Percentiles rank a stretch among this genome's conserved stretches.
phyloP scores from a whole-genome alignment of 345 rosid genomes.

The Laguncularia racemosa region DNA sequence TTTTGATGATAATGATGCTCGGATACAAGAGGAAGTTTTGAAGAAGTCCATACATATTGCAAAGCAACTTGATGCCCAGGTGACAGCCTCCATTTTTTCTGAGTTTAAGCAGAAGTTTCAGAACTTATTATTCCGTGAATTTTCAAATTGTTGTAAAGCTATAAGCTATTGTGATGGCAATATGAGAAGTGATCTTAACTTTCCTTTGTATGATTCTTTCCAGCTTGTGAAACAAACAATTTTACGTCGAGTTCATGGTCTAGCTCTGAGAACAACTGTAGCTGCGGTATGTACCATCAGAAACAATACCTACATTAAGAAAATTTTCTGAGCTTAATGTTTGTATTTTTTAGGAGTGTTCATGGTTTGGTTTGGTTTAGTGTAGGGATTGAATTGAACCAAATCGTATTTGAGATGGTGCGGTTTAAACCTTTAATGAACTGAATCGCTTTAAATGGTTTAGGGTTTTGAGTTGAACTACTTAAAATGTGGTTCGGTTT shows the following conservation, averaged over 20 bases:
- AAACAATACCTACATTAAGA: too few species aligned
- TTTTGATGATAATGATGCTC: constrained; percentile 91
- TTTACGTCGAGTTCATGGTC: constrained; percentile 91
- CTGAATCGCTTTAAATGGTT: too few species aligned
- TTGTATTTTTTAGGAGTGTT: too few species aligned
- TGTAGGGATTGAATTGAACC: too few species aligned
- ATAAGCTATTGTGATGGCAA: neutral
- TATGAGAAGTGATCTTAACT: too few species aligned
- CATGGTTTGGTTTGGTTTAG: too few species aligned
- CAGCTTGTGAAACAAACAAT: constrained; percentile 89
- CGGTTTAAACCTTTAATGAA: too few species aligned
- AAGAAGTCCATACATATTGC: constrained; percentile 63
- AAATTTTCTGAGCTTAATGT: too few species aligned
- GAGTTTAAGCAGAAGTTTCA: neutral
- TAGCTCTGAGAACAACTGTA: constrained; percentile 94
- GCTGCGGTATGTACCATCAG: constrained; percentile 67
- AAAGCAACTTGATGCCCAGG: constrained; percentile 85
- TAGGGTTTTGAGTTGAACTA: too few species aligned
- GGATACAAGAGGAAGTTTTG: constrained; percentile 88
- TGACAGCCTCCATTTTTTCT: constrained; percentile 21
- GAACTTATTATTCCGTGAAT: neutral
- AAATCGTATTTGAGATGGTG: too few species aligned
- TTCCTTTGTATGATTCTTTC: constrained; percentile 11
- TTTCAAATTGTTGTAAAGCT: neutral
- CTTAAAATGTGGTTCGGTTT: too few species aligned